Evolutionary conservation across 2,329 filamentous ascomycete species (phyloP), one percentile per base, ranked within the genome.

Genomic region (Domatiomyces catenatus): DNA sequence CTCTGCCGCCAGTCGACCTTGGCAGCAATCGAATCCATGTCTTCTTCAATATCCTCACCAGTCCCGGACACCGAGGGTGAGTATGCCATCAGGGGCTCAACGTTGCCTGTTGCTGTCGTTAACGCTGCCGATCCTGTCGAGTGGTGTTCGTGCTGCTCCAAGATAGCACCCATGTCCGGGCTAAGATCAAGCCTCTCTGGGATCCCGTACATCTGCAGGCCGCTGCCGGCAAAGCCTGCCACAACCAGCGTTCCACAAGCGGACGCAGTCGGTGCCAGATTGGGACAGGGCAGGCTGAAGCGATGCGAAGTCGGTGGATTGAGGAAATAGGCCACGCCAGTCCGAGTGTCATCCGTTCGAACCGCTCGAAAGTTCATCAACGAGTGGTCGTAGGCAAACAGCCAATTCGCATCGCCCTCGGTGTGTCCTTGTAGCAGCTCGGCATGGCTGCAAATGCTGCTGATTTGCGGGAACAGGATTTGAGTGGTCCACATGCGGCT

Each of bases 401-500:
- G 77, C 83, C 84, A 90, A 53, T 72, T 76, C 22, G 83, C 79
- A 63, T 87, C 84, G 39, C 64, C 63, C 52, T 71, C 71, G n/a
- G 65, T 64, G 50, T 68, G 67, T 32, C 64, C 63, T 18, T 71
- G 67, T 15, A 90, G 69, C 45, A 90, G 65, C 1, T 84, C 80
- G 18, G 84, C 83, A 65, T 89, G 84, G 58, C 83, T 87, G 61
- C 84, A 88, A 57, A 86, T 82, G 47, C 80, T 77, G 57, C 81
- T 86, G n/a, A 80, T 82, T 58, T 88, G 86, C 2, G 86, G 85
- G 51, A 90, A 90, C 2, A 92, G 69, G 45, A 92, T 89, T 32
- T 87, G 88, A 0, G 84, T 87, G 5, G 86, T 90, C 86, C 86
- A 92, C 61, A 90, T 75, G 20, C 81, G 77, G 62, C 81, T 84